Base-by-base conservation (phyloP, 176 grass and related monocot species). In the Carex kokanica region DNA sequence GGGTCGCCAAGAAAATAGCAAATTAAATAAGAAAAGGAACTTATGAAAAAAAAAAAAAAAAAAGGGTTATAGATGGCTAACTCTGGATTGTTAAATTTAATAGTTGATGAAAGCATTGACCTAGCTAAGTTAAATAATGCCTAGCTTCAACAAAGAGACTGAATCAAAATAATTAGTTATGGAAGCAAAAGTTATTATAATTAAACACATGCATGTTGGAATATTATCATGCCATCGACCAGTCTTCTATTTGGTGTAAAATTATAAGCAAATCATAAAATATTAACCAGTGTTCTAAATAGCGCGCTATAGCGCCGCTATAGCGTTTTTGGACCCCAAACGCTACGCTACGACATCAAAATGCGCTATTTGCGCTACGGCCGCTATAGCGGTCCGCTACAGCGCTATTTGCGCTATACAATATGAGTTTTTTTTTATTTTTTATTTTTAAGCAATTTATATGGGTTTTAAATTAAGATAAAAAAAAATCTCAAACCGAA, bases 71-170 rank as follows among this genome's bases (percentile, higher is more conserved):
- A 21, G 79, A 55, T 32, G 83, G 69, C 69, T 74, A 80, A 6
- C 56, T 40, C 56, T 6, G n/a, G 54, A 62, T 61, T 21, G 68
- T 57, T 79, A n/a, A 88, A 78, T 79, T 84, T 66, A 87, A 71
- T 74, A 81, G 56, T 56, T 88, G 88, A 91, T 89, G 79, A 69
- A 86, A 86, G 70, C 81, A 91, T 88, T 96, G 87, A 93, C 88
- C 58, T 88, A 63, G 52, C 2, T 68, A 52, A 84, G 45, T 88
- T 86, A 84, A 74, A 36, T 90, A 92, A 43, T 86, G 13, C 31
- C 54, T n/a, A n/a, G n/a, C n/a, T 85, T 80, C 84, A 81, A 83
- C 74, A 71, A 64, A 14, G 3, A 17, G 57, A 31, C 64, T 84
- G 80, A 78, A 49, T 40, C 78, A 82, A 78, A 55, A 45, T 78